Percentiles rank a stretch among this genome's conserved stretches.
phyloP scores from a whole-genome alignment of 345 rosid genomes.

The Arabis hirsuta region DNA sequence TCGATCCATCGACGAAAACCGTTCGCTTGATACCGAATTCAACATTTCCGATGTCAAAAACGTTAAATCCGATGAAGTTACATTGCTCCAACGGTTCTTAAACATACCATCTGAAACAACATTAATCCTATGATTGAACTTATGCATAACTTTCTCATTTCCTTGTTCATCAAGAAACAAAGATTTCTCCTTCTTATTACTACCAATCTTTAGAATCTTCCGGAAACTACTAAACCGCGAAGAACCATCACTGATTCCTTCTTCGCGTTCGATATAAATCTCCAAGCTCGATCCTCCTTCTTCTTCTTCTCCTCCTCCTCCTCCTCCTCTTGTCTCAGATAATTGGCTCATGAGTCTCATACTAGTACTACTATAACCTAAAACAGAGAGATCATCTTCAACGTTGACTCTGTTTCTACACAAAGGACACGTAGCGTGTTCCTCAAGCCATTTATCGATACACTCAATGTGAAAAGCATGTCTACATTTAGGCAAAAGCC shows the following conservation, averaged over 20 bases:
- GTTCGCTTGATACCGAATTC: constrained; percentile 53
- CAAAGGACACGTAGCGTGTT: constrained; percentile 87
- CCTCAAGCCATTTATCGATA: constrained; percentile 90
- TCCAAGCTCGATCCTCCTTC: constrained; percentile 56
- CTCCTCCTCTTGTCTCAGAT: constrained; percentile 49
- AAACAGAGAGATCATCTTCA: constrained; percentile 59
- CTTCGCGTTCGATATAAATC: constrained; percentile 75
- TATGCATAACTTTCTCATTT: constrained; percentile 49
- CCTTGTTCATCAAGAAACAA: constrained; percentile 34
- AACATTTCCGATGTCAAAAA: constrained; percentile 73
- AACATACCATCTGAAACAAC: constrained; percentile 62
- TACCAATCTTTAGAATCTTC: constrained; percentile 43
- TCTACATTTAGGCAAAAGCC: constrained; percentile 82
- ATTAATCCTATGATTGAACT: constrained; percentile 64
- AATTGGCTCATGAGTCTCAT: constrained; percentile 48
- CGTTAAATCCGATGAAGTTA: constrained; percentile 77
- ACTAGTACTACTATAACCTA: constrained; percentile 56
- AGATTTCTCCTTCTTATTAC: constrained; percentile 37
- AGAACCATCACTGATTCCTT: constrained; percentile 36
- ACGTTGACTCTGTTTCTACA: constrained; percentile 66
- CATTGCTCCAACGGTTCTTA: constrained; percentile 86
- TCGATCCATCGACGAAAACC: constrained; percentile 47
- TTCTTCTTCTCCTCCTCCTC: constrained; percentile 26
- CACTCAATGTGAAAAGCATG: constrained; percentile 90
- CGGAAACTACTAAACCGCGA: constrained; percentile 65